A percentile compares a stretch with the other conserved stretches of the same genome.
phyloP scores from a whole-genome alignment of 2,329 filamentous ascomycete genomes.

The Ceratocystis alfenasii region DNA sequence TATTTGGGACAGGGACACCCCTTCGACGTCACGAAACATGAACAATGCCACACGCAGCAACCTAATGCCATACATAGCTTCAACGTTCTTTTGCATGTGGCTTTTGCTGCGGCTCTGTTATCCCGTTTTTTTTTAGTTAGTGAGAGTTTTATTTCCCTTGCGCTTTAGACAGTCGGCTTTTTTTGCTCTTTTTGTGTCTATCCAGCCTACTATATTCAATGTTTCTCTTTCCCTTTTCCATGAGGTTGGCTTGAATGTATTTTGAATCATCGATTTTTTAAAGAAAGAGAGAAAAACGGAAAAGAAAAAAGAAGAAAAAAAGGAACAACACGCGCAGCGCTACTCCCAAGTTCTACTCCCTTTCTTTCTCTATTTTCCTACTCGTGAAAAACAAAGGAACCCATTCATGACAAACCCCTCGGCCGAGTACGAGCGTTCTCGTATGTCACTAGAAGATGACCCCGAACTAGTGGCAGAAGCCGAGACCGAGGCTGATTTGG shows the following conservation, averaged over 20 bases:
- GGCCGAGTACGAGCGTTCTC: neutral
- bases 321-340: neutral
- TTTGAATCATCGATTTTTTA: too few species aligned
- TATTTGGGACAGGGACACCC: too few species aligned
- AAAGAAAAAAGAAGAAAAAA: neutral
- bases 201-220: too few species aligned
- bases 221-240: too few species aligned
- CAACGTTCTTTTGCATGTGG: neutral
- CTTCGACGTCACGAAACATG: neutral
- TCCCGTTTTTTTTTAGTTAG: neutral
- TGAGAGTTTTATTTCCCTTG: neutral
- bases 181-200: neutral
- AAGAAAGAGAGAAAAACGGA: too few species aligned
- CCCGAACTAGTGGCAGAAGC: slow-evolving; percentile 3
- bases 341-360: too few species aligned
- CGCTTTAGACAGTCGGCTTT: neutral
- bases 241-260: too few species aligned
- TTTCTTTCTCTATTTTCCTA: neutral
- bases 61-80: too few species aligned
- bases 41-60: neutral
- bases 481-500: slow-evolving; percentile 14
- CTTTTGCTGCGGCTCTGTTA: neutral
- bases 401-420: neutral
- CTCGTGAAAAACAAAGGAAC: neutral
- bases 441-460: slow-evolving; percentile 9